Evolutionary conservation across 2,329 filamentous ascomycete species (phyloP).

Genomic region (Colletotrichum siamense): DNA sequence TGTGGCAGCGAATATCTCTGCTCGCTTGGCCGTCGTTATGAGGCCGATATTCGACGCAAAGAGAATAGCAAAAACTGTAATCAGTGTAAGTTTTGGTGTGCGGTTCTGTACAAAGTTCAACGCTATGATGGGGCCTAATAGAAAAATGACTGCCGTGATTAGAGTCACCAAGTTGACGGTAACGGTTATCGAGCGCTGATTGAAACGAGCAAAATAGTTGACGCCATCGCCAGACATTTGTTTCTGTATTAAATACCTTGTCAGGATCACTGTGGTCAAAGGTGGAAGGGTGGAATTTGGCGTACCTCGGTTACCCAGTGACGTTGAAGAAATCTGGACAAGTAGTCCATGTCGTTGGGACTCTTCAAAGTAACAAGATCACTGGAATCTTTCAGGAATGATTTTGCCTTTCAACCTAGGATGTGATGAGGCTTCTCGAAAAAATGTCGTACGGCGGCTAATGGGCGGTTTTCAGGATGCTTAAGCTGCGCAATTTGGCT

Average conservation of each 20-base stretch:
- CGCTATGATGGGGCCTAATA: conserved; percentile 3
- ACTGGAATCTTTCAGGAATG: background rate
- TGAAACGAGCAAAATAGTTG: background rate
- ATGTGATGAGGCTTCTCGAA: background rate
- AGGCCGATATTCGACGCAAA: conserved; percentile 21
- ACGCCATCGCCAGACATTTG: background rate
- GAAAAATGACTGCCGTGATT: background rate
- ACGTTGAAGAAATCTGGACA: background rate
- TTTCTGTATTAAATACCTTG: background rate
- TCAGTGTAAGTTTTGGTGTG: background rate
- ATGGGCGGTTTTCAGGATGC: background rate
- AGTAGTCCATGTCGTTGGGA: accelerated
- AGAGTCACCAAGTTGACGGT: background rate
- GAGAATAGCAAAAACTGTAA: conserved; percentile 17
- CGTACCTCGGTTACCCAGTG: background rate
- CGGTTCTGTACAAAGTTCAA: conserved; percentile 9
- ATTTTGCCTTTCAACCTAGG: background rate
- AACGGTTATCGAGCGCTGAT: background rate
- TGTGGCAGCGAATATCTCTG: conserved; percentile 22
- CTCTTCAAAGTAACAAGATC: background rate
- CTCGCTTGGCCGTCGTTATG: conserved; percentile 21
- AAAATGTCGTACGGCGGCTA: background rate
- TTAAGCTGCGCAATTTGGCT: background rate
- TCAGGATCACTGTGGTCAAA: accelerated
- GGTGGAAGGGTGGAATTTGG: accelerated